These are phyloP conservation scores for Vigna nakashimae DNA, from an alignment of 306 rosid genomes.

Conservation along the genomic window DNA sequence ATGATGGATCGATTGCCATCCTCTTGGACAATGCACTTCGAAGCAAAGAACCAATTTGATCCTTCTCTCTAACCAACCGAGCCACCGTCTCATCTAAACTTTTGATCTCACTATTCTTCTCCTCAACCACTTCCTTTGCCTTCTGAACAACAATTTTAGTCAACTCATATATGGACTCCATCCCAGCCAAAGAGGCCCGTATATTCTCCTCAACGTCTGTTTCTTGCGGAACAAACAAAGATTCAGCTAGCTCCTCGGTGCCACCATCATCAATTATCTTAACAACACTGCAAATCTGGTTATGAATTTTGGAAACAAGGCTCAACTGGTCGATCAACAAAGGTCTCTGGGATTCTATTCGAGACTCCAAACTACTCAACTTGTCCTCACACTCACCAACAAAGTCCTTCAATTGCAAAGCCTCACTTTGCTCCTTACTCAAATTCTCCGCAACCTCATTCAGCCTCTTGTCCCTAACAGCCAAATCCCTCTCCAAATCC, in stretches of 20 bases:
- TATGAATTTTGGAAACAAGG: constrained; percentile 78
- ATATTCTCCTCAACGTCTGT: constrained; percentile 85
- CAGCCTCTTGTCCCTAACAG: constrained; percentile 65
- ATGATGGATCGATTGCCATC: constrained; percentile 60
- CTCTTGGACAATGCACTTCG: constrained; percentile 85
- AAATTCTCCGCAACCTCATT: constrained; percentile 62
- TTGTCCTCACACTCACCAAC: constrained; percentile 71
- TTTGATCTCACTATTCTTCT: constrained; percentile 65
- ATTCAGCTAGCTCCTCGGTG: constrained; percentile 74
- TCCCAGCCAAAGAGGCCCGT: constrained; percentile 90
- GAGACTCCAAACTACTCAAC: constrained; percentile 59
- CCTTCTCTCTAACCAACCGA: constrained; percentile 80
- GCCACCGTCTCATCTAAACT: constrained; percentile 72
- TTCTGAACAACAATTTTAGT: constrained; percentile 67
- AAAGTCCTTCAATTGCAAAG: constrained; percentile 63
- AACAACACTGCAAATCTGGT: constrained; percentile 68
- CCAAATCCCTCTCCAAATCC: constrained; percentile 68
- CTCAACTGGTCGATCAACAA: constrained; percentile 82
- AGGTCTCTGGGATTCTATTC: constrained; percentile 71
- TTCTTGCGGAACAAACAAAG: constrained; percentile 90
- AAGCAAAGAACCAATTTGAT: constrained; percentile 91
- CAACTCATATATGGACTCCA: constrained; percentile 84
- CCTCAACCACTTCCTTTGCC: constrained; percentile 67
- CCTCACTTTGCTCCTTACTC: constrained; percentile 61
- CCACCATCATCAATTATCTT: constrained; percentile 65